Percentiles rank a stretch among this genome's conserved stretches.
Evolutionary conservation across 306 rosid genomes (phyloP).

Genomic region (Vachellia pachyceras): DNA sequence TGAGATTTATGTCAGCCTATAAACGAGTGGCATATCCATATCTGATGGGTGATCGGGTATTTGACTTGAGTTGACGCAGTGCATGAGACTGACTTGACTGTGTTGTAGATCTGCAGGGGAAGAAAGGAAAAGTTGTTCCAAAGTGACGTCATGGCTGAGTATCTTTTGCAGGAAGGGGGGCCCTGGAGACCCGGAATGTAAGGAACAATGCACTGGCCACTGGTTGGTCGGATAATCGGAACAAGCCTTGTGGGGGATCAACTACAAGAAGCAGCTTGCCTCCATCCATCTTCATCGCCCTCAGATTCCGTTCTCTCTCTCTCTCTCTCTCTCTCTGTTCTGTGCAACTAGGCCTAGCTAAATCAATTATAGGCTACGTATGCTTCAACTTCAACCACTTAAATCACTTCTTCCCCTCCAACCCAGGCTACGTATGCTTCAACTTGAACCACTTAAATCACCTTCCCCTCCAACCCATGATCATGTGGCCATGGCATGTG

Average conservation of each 20-base stretch:
- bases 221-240: conserved; percentile 24
- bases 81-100: neutral
- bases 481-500: too few relatives aligned
- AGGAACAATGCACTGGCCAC: conserved; percentile 19
- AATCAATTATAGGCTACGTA: neutral
- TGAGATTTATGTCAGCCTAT: neutral
- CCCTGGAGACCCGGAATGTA: neutral
- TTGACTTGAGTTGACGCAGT: neutral
- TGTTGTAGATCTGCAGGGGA: neutral
- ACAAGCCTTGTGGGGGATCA: conserved; percentile 26
- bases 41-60: neutral
- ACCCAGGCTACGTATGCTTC: neutral
- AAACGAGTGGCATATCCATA: neutral
- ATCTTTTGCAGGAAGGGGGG: conserved; percentile 9
- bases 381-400: neutral
- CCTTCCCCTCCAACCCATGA: neutral
- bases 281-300: neutral
- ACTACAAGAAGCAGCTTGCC: neutral
- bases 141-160: neutral
- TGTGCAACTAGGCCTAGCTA: neutral
- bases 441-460: neutral
- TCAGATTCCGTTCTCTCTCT: neutral
- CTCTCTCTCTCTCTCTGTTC: neutral
- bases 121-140: conserved; percentile 1
- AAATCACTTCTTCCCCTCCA: neutral